Evolutionary conservation across 495 filamentous ascomycete species (phyloP), one percentile per base, ranked within the genome.

Genomic region (Opeltia flavorubescens): DNA sequence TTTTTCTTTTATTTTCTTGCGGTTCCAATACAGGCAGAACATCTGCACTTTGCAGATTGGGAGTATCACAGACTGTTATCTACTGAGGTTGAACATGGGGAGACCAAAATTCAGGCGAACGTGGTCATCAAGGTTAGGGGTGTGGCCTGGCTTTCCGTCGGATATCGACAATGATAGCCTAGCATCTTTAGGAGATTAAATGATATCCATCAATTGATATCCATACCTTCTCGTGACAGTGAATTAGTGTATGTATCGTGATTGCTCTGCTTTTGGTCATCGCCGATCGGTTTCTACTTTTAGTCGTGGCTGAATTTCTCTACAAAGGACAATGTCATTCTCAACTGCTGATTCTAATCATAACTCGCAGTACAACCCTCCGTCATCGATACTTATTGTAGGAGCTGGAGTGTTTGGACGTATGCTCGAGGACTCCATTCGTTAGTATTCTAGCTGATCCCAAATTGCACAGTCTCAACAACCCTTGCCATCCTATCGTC

Each of bases 321-420:
- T n/a, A n/a, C n/a, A n/a, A n/a, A n/a, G n/a, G n/a, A n/a, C n/a
- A n/a, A n/a, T n/a, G n/a, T n/a, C n/a, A n/a, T n/a, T n/a, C n/a
- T n/a, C n/a, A n/a, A n/a, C n/a, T n/a, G n/a, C n/a, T n/a, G n/a
- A n/a, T n/a, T n/a, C n/a, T n/a, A n/a, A n/a, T n/a, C n/a, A n/a
- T n/a, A n/a, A n/a, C n/a, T 4, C 15, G 6, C 24, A 17, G 21
- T 18, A 26, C 1, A 15, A 24, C 17, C 46, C 48, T 20, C 40
- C 49, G 9, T 36, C 46, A 7, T 77, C 74, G 26, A 79, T 89
- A 50, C 66, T 89, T 43, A 85, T 89, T 48, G 64, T 88, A 9
- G 84, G 84, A 51, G 77, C 80, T 39, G 84, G 84, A 40, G 79
- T 86, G 49, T 88, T 88, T 51, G 84, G 84, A 54, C 71, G 74